Percentiles rank a stretch among this genome's conserved stretches.
phyloP scores from a whole-genome alignment of 768 basidiomycete species.

The Mycena floridula region DNA sequence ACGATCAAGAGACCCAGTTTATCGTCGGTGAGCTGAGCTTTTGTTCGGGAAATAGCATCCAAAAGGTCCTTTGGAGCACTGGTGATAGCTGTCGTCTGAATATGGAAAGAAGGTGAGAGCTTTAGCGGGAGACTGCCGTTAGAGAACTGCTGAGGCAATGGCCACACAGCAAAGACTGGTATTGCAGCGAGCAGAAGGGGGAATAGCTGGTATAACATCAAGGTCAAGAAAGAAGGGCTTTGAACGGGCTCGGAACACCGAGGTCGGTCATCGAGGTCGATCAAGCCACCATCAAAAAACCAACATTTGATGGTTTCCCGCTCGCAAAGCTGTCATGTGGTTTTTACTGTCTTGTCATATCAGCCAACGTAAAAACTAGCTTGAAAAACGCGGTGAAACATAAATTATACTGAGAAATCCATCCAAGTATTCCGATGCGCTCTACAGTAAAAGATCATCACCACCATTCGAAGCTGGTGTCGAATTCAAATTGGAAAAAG shows the following conservation, averaged over 20 bases:
- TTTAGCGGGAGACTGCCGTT: slow-evolving; percentile 14
- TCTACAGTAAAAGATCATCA: slow-evolving; percentile 37
- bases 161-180: slow-evolving; percentile 20
- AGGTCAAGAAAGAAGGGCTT: too few species aligned
- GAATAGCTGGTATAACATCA: too few species aligned
- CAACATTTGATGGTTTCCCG: too few species aligned
- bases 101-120: slow-evolving; percentile 24
- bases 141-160: slow-evolving; percentile 15
- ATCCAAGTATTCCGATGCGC: too few species aligned
- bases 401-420: too few species aligned
- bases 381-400: too few species aligned
- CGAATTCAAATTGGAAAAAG: slow-evolving; percentile 5
- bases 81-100: slow-evolving; percentile 19
- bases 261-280: too few species aligned
- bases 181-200: slow-evolving; percentile 3
- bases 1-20: slow-evolving; percentile 33
- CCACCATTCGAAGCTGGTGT: slow-evolving; percentile 19
- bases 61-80: slow-evolving; percentile 30
- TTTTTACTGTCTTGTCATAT: too few species aligned
- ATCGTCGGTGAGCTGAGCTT: slow-evolving; percentile 25
- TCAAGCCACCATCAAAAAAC: too few species aligned
- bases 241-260: too few species aligned
- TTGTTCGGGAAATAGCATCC: slow-evolving; percentile 29
- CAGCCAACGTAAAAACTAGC: too few species aligned
- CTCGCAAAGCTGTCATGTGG: too few species aligned